phyloP scores from a whole-genome alignment of 1,139 yeast species.

The Geotrichum siamense region DNA sequence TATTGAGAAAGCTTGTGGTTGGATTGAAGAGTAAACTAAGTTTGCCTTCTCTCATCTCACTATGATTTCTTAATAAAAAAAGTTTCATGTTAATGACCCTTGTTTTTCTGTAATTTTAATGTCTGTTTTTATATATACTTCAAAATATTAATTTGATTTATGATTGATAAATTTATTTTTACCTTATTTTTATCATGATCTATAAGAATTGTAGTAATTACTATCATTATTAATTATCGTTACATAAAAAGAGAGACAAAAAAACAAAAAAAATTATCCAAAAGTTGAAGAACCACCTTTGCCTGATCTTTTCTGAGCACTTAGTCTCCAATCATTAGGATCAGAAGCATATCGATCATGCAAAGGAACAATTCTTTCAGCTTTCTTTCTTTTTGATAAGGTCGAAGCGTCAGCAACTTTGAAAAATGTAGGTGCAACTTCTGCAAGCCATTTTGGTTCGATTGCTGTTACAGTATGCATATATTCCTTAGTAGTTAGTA shows the following conservation, averaged over 20 bases:
- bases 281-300: slow-evolving; percentile 19
- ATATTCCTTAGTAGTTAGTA: slow-evolving; percentile 77
- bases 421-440: slow-evolving; percentile 68
- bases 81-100: too few species aligned
- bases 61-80: too few species aligned
- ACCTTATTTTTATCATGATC: too few species aligned
- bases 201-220: too few species aligned
- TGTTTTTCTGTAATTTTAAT: too few species aligned
- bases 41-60: too few species aligned
- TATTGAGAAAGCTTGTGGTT: slow-evolving; percentile 65
- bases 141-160: too few species aligned
- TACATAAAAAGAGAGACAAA: not conserved
- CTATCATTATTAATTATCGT: too few species aligned
- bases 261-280: slow-evolving; percentile 8
- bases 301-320: slow-evolving; percentile 23
- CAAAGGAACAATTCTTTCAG: slow-evolving; percentile 56
- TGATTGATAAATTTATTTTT: too few species aligned
- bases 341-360: slow-evolving; percentile 48
- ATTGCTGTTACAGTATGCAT: slow-evolving; percentile 84
- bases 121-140: too few species aligned
- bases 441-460: slow-evolving; percentile 79
- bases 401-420: slow-evolving; percentile 46
- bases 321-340: slow-evolving; percentile 50
- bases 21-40: slow-evolving; percentile 39
- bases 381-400: slow-evolving; percentile 38